These are phyloP conservation scores for Plasmodium adleri DNA, from an alignment of 169 alveolate species.

Conservation along the genomic window DNA sequence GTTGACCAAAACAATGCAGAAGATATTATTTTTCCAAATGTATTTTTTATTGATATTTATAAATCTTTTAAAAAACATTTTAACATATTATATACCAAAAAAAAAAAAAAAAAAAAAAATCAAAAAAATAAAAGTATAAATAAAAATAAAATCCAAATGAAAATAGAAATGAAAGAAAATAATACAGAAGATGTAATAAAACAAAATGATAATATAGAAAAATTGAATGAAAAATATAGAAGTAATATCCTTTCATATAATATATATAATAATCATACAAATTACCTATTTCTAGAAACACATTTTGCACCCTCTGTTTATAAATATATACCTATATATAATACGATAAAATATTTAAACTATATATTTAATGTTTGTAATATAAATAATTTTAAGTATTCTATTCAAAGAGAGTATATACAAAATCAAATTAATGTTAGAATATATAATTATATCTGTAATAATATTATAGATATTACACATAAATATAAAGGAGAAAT, in stretches of 20 bases:
- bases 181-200: neutral
- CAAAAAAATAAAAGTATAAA: neutral
- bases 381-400: conserved; percentile 15
- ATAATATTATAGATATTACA: conserved; percentile 44
- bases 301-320: conserved; percentile 68
- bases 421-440: conserved; percentile 57
- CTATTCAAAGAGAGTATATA: conserved; percentile 13
- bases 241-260: conserved; percentile 44
- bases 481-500: neutral
- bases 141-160: neutral
- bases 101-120: conserved; percentile 4
- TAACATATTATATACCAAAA: conserved; percentile 13
- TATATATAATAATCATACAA: conserved; percentile 64
- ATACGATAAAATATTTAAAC: conserved; percentile 61
- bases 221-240: conserved; percentile 13
- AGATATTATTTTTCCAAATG: conserved; percentile 6
- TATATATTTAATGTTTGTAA: conserved; percentile 54
- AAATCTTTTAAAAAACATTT: conserved; percentile 73
- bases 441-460: conserved; percentile 61
- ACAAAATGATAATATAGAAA: conserved; percentile 25
- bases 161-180: too few species aligned
- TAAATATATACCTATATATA: conserved; percentile 71
- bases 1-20: conserved; percentile 28
- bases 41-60: conserved; percentile 58
- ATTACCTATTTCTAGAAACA: conserved; percentile 63